A percentile compares a stretch with the other conserved stretches of the same genome.
Conservation (phyloP, 2,329 filamentous ascomycete species). For the Sarocladium oryzae region DNA sequence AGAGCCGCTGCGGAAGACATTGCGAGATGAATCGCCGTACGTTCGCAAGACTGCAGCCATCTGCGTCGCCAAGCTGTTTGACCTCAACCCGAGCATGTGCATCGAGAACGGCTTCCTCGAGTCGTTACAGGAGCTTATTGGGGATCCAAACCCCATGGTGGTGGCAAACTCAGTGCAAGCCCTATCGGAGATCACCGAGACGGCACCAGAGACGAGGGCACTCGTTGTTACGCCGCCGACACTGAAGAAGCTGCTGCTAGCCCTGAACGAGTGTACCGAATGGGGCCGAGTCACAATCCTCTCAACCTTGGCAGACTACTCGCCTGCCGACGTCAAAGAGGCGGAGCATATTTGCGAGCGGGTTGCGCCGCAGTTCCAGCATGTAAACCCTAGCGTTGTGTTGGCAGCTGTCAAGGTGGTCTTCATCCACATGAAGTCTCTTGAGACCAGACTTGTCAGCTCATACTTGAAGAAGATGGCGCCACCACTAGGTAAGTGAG, state of each 20-base stretch:
- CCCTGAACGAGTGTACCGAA: slow-evolving; percentile 95
- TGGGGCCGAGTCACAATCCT: slow-evolving; percentile 96
- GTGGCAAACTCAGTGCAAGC: slow-evolving; percentile 96
- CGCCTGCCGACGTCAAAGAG: slow-evolving; percentile 82
- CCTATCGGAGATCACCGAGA: slow-evolving; percentile 82
- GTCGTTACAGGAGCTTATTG: slow-evolving; percentile 88
- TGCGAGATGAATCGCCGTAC: slow-evolving; percentile 95
- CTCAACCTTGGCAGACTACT: slow-evolving; percentile 83
- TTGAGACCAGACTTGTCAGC: slow-evolving; percentile 70
- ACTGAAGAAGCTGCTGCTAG: slow-evolving; percentile 93
- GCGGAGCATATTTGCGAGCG: slow-evolving; percentile 97
- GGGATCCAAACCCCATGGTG: slow-evolving; percentile 97
- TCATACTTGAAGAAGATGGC: slow-evolving; percentile 99
- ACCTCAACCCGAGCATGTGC: slow-evolving; percentile 86
- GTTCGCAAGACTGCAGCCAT: slow-evolving; percentile 97
- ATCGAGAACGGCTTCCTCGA: slow-evolving; percentile 96
- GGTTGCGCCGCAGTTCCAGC: slow-evolving; percentile 94
- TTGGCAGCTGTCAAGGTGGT: slow-evolving; percentile 97
- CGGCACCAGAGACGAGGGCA: slow-evolving; percentile 83
- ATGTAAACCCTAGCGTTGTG: slow-evolving; percentile 95
- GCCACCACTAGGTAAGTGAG: slow-evolving; percentile 71
- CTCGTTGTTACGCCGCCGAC: slow-evolving; percentile 75
- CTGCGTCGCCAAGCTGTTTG: slow-evolving; percentile 96
- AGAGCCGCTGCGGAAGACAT: slow-evolving; percentile 89
- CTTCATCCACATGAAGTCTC: slow-evolving; percentile 87